phyloP scores from a whole-genome alignment of 208 protist genomes.

The Naegleria lovaniensis region DNA sequence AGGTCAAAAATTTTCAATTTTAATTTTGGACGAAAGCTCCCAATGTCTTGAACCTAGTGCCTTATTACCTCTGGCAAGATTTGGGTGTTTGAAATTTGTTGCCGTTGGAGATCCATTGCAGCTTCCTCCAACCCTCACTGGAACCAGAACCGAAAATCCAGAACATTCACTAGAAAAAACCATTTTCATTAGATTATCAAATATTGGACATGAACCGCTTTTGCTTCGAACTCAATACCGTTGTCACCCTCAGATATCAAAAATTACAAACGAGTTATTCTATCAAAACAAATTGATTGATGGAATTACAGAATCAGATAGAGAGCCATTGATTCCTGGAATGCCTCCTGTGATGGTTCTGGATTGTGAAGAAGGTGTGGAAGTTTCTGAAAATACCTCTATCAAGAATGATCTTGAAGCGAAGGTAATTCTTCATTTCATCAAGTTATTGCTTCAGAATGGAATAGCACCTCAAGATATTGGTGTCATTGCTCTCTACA shows the following conservation, averaged over 20 bases:
- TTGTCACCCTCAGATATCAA: slow-evolving; percentile 54
- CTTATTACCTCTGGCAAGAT: slow-evolving; percentile 52
- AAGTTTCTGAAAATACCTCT: not conserved
- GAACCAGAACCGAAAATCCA: not conserved
- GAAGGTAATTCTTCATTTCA: slow-evolving; percentile 35
- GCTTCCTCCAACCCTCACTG: slow-evolving; percentile 51
- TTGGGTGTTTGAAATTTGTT: slow-evolving; percentile 41
- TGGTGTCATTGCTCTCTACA: slow-evolving; percentile 55
- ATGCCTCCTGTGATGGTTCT: slow-evolving; percentile 39
- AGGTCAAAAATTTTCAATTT: slow-evolving; percentile 49
- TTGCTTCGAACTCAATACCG: slow-evolving; percentile 61
- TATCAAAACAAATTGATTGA: slow-evolving; percentile 43
- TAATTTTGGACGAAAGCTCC: slow-evolving; percentile 62
- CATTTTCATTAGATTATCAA: slow-evolving; percentile 56
- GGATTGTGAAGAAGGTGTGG: slow-evolving; percentile 29
- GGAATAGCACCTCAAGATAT: slow-evolving; percentile 42
- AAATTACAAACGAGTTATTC: slow-evolving; percentile 51
- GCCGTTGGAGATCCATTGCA: slow-evolving; percentile 60
- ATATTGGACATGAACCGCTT: slow-evolving; percentile 39
- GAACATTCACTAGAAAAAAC: slow-evolving; percentile 55
- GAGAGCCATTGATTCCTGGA: slow-evolving; percentile 31
- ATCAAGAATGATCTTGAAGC: slow-evolving; percentile 46
- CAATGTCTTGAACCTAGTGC: slow-evolving; percentile 62
- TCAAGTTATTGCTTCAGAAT: slow-evolving; percentile 37
- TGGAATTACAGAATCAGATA: slow-evolving; percentile 39